Evolutionary conservation across 129 eudicot species (phyloP).

Genomic region (Arctium lappa): DNA sequence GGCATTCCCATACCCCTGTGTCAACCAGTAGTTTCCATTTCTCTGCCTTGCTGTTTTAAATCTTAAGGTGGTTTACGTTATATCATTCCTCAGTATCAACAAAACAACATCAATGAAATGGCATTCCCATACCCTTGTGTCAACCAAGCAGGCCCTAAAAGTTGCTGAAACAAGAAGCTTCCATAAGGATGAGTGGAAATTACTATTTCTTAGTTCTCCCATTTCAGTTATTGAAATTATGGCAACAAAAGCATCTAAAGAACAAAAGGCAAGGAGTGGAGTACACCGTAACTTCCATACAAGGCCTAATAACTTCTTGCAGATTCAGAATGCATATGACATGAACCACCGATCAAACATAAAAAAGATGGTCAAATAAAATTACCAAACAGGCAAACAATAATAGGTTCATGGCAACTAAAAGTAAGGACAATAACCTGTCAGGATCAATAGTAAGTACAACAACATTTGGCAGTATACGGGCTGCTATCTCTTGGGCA

Average conservation of each 20-base stretch:
- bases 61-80: too few relatives aligned
- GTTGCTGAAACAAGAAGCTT: not conserved
- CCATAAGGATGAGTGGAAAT: not conserved
- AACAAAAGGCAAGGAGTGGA: not conserved
- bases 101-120: too few relatives aligned
- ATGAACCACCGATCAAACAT: not conserved
- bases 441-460: slow-evolving; percentile 96
- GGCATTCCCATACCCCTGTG: too few relatives aligned
- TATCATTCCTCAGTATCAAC: too few relatives aligned
- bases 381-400: not conserved
- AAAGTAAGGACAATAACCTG: slow-evolving; percentile 48
- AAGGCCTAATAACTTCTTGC: not conserved
- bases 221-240: not conserved
- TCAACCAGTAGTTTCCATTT: too few relatives aligned
- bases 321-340: not conserved
- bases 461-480: slow-evolving; percentile 82
- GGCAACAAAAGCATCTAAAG: not conserved
- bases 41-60: too few relatives aligned
- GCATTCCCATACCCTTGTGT: too few relatives aligned
- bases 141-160: not conserved
- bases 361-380: not conserved
- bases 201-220: not conserved
- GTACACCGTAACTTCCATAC: not conserved
- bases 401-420: not conserved
- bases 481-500: slow-evolving; percentile 82